Evolutionary conservation across 2,329 filamentous ascomycete genomes (phyloP).

Genomic region (Canariomyces notabilis): DNA sequence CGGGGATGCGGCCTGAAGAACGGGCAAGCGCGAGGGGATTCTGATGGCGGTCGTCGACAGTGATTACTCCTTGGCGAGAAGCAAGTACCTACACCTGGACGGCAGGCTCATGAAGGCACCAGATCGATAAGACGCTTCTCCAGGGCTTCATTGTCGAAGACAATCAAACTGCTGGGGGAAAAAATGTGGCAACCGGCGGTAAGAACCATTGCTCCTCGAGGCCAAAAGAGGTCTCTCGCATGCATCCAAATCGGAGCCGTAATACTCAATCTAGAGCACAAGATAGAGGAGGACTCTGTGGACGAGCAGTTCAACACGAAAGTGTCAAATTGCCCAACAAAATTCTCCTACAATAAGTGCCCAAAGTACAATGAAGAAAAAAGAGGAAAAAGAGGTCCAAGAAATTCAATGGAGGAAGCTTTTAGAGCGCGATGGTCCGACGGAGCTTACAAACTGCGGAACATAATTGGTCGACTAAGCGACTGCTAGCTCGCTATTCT

Average conservation of each 20-base stretch:
- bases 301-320: conserved; percentile 33
- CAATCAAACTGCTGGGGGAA: neutral
- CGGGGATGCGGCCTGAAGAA: conserved; percentile 21
- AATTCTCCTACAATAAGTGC: conserved; percentile 66
- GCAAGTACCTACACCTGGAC: neutral
- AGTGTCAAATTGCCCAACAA: conserved; percentile 33
- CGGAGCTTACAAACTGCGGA: conserved; percentile 20
- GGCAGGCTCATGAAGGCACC: neutral
- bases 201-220: conserved; percentile 63
- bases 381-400: conserved; percentile 31
- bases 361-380: conserved; percentile 56
- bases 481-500: conserved; percentile 18
- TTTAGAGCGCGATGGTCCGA: conserved; percentile 8
- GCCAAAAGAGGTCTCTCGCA: conserved; percentile 50
- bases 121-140: neutral
- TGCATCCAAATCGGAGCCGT: conserved; percentile 67
- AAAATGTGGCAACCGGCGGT: conserved; percentile 67
- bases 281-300: conserved; percentile 68
- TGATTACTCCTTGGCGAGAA: too few relatives aligned
- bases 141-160: neutral
- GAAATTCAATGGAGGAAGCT: conserved; percentile 14
- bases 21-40: neutral
- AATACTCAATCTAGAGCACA: conserved; percentile 57
- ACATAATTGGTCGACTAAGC: conserved; percentile 23
- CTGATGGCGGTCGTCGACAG: too few relatives aligned